These are phyloP conservation scores for Cladorrhinum samala DNA, from an alignment of 495 filamentous ascomycete genomes.

Conservation along the genomic window DNA sequence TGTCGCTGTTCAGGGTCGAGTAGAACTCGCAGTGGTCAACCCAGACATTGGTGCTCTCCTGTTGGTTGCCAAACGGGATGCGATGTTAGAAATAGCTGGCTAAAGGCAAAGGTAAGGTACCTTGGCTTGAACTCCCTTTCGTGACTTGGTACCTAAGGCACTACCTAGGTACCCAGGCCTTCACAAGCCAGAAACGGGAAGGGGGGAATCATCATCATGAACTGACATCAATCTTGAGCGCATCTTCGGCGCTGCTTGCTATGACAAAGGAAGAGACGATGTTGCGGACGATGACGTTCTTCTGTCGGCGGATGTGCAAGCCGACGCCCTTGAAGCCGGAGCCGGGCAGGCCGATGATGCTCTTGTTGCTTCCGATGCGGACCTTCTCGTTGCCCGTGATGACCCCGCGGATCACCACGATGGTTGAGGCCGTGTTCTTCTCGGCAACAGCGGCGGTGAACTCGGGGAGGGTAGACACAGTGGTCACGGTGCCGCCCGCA, in stretches of 20 bases:
- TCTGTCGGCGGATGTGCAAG: conserved; percentile 40
- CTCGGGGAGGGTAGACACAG: conserved; percentile 50
- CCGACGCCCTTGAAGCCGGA: conserved; percentile 40
- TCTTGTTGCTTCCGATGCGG: conserved; percentile 48
- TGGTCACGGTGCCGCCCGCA: conserved; percentile 51
- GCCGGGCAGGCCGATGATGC: conserved; percentile 44
- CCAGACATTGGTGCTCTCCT: conserved; percentile 57
- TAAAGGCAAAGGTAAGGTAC: too few species aligned
- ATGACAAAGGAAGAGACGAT: conserved; percentile 53
- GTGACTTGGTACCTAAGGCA: too few species aligned
- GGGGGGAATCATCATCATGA: too few species aligned
- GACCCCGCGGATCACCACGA: conserved; percentile 44
- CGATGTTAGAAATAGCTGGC: too few species aligned
- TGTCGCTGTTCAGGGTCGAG: conserved; percentile 48
- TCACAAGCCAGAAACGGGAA: too few species aligned
- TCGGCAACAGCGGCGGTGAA: conserved; percentile 45
- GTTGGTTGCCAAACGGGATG: too few species aligned
- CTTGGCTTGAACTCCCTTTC: too few species aligned
- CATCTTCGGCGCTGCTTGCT: conserved; percentile 54
- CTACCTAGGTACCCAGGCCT: too few species aligned
- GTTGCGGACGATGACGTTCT: conserved; percentile 58
- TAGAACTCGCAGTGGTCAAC: conserved; percentile 64
- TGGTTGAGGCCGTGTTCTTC: conserved; percentile 34
- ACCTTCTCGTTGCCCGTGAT: conserved; percentile 41
- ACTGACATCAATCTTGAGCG: conserved; percentile 53